Base-by-base conservation (phyloP, 2,329 filamentous ascomycete genomes). In the Pseudogymnoascus sp. region DNA sequence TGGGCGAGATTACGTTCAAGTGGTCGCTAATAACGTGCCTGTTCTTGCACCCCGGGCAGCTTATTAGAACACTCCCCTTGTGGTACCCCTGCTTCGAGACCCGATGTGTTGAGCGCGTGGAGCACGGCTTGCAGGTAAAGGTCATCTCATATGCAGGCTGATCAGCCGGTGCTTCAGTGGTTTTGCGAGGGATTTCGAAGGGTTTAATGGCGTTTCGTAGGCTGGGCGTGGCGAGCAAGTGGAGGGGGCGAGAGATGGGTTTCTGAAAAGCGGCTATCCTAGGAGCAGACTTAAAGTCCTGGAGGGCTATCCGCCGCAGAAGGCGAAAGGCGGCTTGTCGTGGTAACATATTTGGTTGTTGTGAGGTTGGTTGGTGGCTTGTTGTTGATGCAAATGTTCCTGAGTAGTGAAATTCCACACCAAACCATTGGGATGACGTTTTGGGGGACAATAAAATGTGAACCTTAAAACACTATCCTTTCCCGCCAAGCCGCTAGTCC, bases 61-160 rank as follows among this genome's bases (percentile, higher is more conserved):
- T 88, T 68, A 97, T 93, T 64, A 99, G 80, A 4, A 95, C 88
- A 1, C 91, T 93, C 37, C 95, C 95, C 67, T 87, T 82, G 76
- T 97, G 93, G 74, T 99, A 99, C 34, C 91, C 95, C 73, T 97
- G 95, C 76, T 97, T 97, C 31, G 91, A 91, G 70, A 99, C 81
- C 61, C 83, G 83, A 77, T 99, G 96, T 11, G 86, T 83, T n/a
- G 91, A 96, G 64, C 93, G 88, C 37, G 83, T 79, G 54, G 82
- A 80, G 77, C 95, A 99, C 34, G 90, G 91, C 65, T 89, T 87
- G 82, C 95, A 99, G 69, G 95, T 99, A 75, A 99, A 97, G 60
- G 87, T 90, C 68, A 99, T 82, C 69, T 91, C 83, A 77, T 97
- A 99, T 64, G 90, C 85, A 1, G 91, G 91, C 62, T 70, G 60